Evolutionary conservation across 129 eudicot species (phyloP).

Genomic region (Centaurea solstitialis): DNA sequence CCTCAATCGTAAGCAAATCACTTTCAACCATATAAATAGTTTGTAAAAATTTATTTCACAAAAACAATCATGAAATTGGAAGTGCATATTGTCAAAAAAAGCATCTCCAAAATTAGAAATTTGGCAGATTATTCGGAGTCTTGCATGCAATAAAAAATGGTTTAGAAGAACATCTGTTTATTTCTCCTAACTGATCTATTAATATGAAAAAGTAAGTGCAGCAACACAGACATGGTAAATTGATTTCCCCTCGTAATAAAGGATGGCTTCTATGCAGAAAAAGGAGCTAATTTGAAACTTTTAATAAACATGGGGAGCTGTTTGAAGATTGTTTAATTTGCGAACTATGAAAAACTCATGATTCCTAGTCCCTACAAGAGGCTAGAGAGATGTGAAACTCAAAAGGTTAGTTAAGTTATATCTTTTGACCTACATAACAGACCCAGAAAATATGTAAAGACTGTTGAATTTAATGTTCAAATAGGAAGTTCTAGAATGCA

Average conservation of each 20-base stretch:
- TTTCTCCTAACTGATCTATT: constrained; percentile 1
- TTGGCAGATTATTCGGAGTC: neutral
- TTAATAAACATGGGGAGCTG: neutral
- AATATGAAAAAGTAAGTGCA: neutral
- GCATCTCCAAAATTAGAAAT: neutral
- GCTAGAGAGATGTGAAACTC: neutral
- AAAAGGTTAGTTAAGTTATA: neutral
- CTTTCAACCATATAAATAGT: neutral
- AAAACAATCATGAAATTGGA: neutral
- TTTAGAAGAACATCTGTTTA: neutral
- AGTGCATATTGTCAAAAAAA: neutral
- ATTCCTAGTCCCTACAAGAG: neutral
- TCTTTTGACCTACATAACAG: too few relatives aligned
- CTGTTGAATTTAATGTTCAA: too few relatives aligned
- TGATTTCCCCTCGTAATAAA: neutral
- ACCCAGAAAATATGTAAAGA: too few relatives aligned
- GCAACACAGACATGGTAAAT: neutral
- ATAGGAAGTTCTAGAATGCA: too few relatives aligned
- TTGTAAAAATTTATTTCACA: neutral
- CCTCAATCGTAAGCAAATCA: constrained; percentile 5
- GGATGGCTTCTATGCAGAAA: neutral
- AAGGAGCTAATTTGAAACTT: neutral
- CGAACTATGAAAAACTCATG: neutral
- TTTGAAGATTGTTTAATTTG: neutral
- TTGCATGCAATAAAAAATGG: too few relatives aligned